Base-by-base conservation (phyloP, 2,329 filamentous ascomycete genomes). In the Macroventuria anomochaeta region DNA sequence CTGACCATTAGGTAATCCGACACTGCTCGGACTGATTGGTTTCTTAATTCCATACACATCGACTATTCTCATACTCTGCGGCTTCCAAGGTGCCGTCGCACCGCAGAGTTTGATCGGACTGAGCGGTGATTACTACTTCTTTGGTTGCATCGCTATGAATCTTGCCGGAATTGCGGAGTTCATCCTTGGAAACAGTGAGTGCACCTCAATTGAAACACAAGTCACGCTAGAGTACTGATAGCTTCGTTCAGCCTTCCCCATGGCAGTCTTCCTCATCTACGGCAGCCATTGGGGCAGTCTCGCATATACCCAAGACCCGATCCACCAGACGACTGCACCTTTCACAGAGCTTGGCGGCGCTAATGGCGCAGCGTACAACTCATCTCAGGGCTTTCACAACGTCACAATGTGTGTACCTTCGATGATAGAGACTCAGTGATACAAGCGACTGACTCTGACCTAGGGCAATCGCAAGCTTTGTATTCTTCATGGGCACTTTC, bases 111-210 rank as follows among this genome's bases (percentile, higher is more conserved):
- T 65, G 7, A 42, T 63, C 5, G 62, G 62, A 6, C n/a, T 65
- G 11, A 62, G 57, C n/a, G 62, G 57, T 15, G 59, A 63, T 34
- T 65, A 63, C 21, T 65, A 65, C 31, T 65, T 63, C 47, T 63
- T 65, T n/a, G 62, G 62, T 1, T 55, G 51, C 7, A 54, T 65
- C 8, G 62, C 61, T 15, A 62, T 65, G 62, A 57, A 56, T 11
- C 8, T 65, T 6, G 62, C 62, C 5, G 62, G 62, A 20, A 57
- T 65, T 7, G 61, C 61, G 1, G 62, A 65, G 25, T 65, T 65
- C 7, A 50, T 65, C 2, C 53, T 65, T 2, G 62, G 62, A 20
- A 65, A 65, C 36, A 62, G 62, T 65, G 53, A 13, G 46, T 49
- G 13, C 17, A 10, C 5, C 15, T 3, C n/a, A n/a, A n/a, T n/a